Conservation (phyloP, 768 basidiomycete species). For the Podaxis sp. region DNA sequence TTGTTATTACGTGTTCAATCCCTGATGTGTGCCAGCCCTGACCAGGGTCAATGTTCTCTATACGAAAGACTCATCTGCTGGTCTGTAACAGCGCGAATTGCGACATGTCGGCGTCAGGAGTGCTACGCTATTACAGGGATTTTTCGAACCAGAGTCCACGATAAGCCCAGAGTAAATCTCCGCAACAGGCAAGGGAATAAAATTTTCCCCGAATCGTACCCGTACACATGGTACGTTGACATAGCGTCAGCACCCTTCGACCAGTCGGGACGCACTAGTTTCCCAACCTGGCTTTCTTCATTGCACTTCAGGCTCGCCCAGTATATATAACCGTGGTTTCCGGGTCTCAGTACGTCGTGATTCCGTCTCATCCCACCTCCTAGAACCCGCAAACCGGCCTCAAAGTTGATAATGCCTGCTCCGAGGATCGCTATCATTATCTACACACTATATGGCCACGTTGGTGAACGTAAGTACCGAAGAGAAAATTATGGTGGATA, state of each 20-base stretch:
- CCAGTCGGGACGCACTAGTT: not conserved
- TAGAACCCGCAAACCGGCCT: not conserved
- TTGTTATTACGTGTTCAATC: not conserved
- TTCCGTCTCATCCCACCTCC: not conserved
- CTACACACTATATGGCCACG: constrained; percentile 75
- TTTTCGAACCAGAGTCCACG: not conserved
- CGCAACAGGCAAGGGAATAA: not conserved
- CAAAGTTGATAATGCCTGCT: constrained; percentile 31
- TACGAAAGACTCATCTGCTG: not conserved
- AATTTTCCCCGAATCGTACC: not conserved
- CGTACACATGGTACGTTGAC: not conserved
- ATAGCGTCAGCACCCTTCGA: not conserved
- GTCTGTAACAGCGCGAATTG: not conserved
- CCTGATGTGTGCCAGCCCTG: not conserved
- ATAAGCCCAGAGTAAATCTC: not conserved
- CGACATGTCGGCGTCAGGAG: not conserved
- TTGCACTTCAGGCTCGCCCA: not conserved
- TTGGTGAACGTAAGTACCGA: constrained; percentile 53
- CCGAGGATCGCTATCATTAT: constrained; percentile 70
- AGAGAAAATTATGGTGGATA: not conserved
- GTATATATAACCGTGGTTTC: not conserved
- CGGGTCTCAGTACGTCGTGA: not conserved
- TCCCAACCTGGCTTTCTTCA: not conserved
- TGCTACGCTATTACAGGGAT: not conserved
- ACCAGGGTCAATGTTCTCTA: not conserved